phyloP scores from a whole-genome alignment of 2,329 filamentous ascomycete genomes.

The Kalaharituber pfeilii region DNA sequence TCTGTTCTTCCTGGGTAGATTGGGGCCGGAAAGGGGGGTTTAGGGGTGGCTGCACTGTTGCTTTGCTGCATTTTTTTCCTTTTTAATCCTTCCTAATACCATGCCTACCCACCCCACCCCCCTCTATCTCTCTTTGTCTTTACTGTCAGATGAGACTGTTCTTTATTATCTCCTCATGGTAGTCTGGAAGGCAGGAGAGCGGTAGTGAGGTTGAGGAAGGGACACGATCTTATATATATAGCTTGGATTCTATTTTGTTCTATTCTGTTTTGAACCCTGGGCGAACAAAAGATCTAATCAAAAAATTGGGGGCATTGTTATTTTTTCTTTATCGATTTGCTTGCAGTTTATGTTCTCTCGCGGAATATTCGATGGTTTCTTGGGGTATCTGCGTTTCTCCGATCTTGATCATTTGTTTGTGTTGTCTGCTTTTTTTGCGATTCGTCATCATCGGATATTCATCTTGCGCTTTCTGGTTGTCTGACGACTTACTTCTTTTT shows the following conservation, averaged over 20 bases:
- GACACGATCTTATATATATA: constrained; percentile 36
- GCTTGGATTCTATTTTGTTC: constrained; percentile 32
- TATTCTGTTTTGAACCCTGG: constrained; percentile 29
- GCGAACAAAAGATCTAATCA: constrained; percentile 3
- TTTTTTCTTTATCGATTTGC: constrained; percentile 29
- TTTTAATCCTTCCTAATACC: too few relatives aligned
- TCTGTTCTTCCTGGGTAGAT: too few relatives aligned
- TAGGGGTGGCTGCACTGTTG: too few relatives aligned
- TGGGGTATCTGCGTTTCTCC: constrained; percentile 1
- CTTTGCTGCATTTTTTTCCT: too few relatives aligned
- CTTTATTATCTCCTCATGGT: too few relatives aligned
- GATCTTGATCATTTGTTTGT: background rate
- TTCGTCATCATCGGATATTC: constrained; percentile 1
- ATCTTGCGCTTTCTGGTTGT: background rate
- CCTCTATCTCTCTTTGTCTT: constrained; percentile 4
- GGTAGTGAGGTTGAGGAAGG: constrained; percentile 34
- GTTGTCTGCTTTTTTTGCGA: background rate
- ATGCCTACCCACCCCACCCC: too few relatives aligned
- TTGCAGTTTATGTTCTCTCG: constrained; percentile 2
- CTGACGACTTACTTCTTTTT: too few relatives aligned
- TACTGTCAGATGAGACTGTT: background rate
- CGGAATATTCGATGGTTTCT: too few relatives aligned
- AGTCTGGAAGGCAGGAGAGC: constrained; percentile 29
- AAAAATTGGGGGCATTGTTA: constrained; percentile 30
- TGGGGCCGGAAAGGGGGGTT: too few relatives aligned